Percentiles rank a stretch among this genome's conserved stretches.
Evolutionary conservation across 208 protist genomes (phyloP).

Genomic region (Blechomonas ayalai): DNA sequence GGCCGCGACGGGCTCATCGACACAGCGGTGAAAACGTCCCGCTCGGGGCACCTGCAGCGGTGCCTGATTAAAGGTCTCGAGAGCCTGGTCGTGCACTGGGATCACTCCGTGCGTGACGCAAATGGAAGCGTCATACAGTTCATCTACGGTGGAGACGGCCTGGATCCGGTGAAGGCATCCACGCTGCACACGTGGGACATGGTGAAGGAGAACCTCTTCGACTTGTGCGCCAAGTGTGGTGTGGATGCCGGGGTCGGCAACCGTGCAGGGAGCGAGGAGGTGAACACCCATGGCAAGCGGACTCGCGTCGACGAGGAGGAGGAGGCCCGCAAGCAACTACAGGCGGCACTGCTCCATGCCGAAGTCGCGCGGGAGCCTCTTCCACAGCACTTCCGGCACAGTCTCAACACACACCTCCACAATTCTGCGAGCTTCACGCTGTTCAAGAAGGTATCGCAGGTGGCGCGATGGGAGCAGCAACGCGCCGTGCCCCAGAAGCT

Average conservation of each 20-base stretch:
- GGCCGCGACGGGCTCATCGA: constrained; percentile 99
- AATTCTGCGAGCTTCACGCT: constrained; percentile 55
- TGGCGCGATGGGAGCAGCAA: constrained; percentile 60
- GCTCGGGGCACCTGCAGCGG: constrained; percentile 98
- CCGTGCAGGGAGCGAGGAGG: neutral
- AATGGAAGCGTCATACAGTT: constrained; percentile 96
- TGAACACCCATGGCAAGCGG: constrained; percentile 7
- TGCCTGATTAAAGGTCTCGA: constrained; percentile 97
- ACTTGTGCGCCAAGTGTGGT: constrained; percentile 51
- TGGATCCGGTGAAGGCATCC: constrained; percentile 93
- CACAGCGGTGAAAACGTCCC: constrained; percentile 99
- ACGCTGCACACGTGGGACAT: constrained; percentile 93
- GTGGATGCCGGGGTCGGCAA: constrained; percentile 28
- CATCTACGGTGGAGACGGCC: constrained; percentile 97
- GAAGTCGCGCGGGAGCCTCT: constrained; percentile 40
- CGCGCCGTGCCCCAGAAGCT: constrained; percentile 43
- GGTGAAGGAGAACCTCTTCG: constrained; percentile 73
- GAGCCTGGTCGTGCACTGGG: constrained; percentile 91
- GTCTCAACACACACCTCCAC: constrained; percentile 43
- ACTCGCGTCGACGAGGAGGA: constrained; percentile 16
- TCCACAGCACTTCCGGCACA: constrained; percentile 25
- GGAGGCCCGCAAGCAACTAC: constrained; percentile 9
- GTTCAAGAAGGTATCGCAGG: constrained; percentile 71
- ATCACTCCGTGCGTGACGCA: constrained; percentile 93
- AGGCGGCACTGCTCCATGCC: constrained; percentile 20